Percentiles rank a stretch among this genome's conserved stretches.
Evolutionary conservation across 2,329 filamentous ascomycete genomes (phyloP).

Genomic region (Penicillium sp.): DNA sequence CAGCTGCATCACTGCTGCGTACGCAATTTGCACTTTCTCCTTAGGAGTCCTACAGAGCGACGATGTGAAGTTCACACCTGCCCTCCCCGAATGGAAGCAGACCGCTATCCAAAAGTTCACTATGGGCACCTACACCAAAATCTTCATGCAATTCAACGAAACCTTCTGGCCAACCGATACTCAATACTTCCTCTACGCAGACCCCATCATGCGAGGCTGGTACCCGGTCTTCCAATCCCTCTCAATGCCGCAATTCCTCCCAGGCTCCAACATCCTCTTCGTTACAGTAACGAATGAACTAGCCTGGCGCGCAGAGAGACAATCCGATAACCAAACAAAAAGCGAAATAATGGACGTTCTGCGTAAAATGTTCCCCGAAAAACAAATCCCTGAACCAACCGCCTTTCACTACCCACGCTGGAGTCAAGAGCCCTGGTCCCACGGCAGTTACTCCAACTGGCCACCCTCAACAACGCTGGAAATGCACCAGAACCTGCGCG

Average conservation of each 20-base stretch:
- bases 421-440: constrained; percentile 56
- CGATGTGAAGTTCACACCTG: constrained; percentile 61
- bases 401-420: constrained; percentile 66
- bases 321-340: constrained; percentile 62
- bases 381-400: constrained; percentile 61
- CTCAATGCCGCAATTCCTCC: constrained; percentile 60
- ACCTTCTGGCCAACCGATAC: constrained; percentile 66
- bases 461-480: constrained; percentile 65
- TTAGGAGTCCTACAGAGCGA: constrained; percentile 69
- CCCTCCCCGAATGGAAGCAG: constrained; percentile 67
- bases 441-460: constrained; percentile 71
- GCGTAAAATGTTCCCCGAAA: constrained; percentile 64
- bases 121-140: constrained; percentile 75
- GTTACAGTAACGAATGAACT: constrained; percentile 64
- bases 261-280: constrained; percentile 68
- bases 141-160: constrained; percentile 70
- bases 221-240: constrained; percentile 70
- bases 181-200: constrained; percentile 60
- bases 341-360: constrained; percentile 62
- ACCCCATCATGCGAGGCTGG: constrained; percentile 53
- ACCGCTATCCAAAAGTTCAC: constrained; percentile 66
- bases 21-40: constrained; percentile 70
- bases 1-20: constrained; percentile 62
- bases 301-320: constrained; percentile 62
- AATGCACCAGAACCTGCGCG: constrained; percentile 69